Conservation (phyloP, 1,284 basidiomycete species). For the Salmacisia buchloeana region DNA sequence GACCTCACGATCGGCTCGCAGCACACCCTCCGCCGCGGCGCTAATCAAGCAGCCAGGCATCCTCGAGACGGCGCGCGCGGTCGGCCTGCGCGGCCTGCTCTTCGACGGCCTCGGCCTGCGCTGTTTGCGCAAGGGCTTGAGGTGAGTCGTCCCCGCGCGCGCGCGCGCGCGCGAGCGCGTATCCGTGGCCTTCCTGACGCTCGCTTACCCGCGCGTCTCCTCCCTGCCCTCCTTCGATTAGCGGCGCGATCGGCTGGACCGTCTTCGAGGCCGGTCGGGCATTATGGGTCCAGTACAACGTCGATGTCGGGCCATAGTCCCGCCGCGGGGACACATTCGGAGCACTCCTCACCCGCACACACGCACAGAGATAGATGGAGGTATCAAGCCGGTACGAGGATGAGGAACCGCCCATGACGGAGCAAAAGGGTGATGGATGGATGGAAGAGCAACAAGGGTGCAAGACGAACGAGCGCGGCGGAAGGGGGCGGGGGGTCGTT, state of each 20-base stretch:
- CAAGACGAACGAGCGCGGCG: too few relatives aligned
- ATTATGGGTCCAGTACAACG: slow-evolving; percentile 22
- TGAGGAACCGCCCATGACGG: too few relatives aligned
- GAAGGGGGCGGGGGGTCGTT: too few relatives aligned
- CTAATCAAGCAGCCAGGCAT: slow-evolving; percentile 15
- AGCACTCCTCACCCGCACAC: neutral
- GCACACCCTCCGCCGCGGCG: neutral
- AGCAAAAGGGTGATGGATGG: too few relatives aligned
- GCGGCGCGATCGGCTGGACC: slow-evolving; percentile 47
- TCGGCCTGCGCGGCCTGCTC: slow-evolving; percentile 22
- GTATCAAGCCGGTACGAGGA: neutral
- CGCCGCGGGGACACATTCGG: too few relatives aligned
- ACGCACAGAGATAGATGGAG: neutral
- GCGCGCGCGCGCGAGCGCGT: neutral
- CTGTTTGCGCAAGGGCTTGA: slow-evolving; percentile 39
- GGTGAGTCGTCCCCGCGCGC: neutral
- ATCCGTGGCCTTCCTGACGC: neutral
- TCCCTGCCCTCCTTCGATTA: neutral
- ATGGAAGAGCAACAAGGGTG: too few relatives aligned
- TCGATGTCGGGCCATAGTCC: too few relatives aligned
- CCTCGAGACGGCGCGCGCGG: slow-evolving; percentile 27
- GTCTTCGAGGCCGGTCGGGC: slow-evolving; percentile 43
- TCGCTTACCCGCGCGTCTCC: neutral
- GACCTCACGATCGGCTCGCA: neutral
- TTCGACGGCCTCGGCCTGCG: slow-evolving; percentile 44